A percentile compares a stretch with the other conserved stretches of the same genome.
Conservation (phyloP, 192 early-diverging fungal species). For the Coemansia sp. region DNA sequence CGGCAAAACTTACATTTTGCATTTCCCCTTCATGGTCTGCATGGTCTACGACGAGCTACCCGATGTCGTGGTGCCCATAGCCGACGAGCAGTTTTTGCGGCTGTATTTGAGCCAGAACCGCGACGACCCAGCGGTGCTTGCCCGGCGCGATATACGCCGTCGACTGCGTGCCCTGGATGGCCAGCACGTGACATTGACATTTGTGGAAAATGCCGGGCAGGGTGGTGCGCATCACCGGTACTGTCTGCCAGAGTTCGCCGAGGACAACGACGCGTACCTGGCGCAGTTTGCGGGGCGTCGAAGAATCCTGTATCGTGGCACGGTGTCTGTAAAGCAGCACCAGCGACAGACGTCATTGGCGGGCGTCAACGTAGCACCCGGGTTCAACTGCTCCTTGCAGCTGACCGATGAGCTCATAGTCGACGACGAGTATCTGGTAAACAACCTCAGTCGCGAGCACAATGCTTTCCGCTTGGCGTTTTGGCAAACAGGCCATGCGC, state of each 20-base stretch:
- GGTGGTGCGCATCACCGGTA: slow-evolving; percentile 37
- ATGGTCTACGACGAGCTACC: slow-evolving; percentile 68
- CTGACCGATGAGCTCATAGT: slow-evolving; percentile 56
- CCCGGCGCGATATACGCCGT: slow-evolving; percentile 56
- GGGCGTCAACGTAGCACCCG: slow-evolving; percentile 59
- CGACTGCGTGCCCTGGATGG: slow-evolving; percentile 63
- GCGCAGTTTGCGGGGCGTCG: slow-evolving; percentile 45
- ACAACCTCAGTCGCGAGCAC: slow-evolving; percentile 29
- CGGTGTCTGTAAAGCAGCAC: slow-evolving; percentile 55
- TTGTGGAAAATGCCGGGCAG: slow-evolving; percentile 31
- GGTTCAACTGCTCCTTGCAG: slow-evolving; percentile 58
- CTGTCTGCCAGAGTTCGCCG: slow-evolving; percentile 34
- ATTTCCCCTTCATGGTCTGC: slow-evolving; percentile 69
- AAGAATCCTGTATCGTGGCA: slow-evolving; percentile 43
- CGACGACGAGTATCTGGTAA: slow-evolving; percentile 43
- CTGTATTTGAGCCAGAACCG: slow-evolving; percentile 61
- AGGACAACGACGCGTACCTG: slow-evolving; percentile 46
- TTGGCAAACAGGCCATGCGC: slow-evolving; percentile 29
- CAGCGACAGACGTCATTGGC: slow-evolving; percentile 40
- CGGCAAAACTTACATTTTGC: slow-evolving; percentile 63
- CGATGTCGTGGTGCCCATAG: slow-evolving; percentile 51
- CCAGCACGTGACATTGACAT: slow-evolving; percentile 60
- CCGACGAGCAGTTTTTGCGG: slow-evolving; percentile 57
- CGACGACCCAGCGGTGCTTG: slow-evolving; percentile 40
- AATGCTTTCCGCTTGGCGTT: slow-evolving; percentile 49